Percentiles rank a stretch among this genome's conserved stretches.
These are phyloP conservation scores for Marasmius fiardii DNA, from an alignment of 1,284 basidiomycete species.

Conservation along the genomic window DNA sequence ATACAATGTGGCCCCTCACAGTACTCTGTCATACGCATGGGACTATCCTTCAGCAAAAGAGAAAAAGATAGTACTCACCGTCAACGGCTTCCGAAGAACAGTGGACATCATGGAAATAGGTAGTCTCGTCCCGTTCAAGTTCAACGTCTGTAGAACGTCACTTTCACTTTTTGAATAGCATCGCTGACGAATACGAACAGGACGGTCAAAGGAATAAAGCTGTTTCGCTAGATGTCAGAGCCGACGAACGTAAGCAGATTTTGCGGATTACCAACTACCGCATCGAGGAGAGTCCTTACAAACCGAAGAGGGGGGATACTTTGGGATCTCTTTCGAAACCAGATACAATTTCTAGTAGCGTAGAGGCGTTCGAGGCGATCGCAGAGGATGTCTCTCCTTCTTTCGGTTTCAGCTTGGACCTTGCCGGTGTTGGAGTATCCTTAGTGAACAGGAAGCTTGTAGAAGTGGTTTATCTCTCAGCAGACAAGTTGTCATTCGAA, in stretches of 20 bases:
- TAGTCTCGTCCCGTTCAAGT: slow-evolving; percentile 86
- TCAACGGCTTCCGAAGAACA: slow-evolving; percentile 65
- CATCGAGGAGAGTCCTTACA: slow-evolving; percentile 87
- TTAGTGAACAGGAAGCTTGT: slow-evolving; percentile 85
- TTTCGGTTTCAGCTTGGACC: slow-evolving; percentile 71
- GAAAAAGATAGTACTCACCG: slow-evolving; percentile 76
- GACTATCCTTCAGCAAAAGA: slow-evolving; percentile 86
- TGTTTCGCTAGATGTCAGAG: slow-evolving; percentile 91
- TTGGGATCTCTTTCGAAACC: slow-evolving; percentile 55
- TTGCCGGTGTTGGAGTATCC: slow-evolving; percentile 93
- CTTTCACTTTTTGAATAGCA: slow-evolving; percentile 2
- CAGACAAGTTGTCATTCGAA: slow-evolving; percentile 81
- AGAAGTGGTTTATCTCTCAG: slow-evolving; percentile 89
- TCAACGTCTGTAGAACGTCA: slow-evolving; percentile 53
- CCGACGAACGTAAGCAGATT: slow-evolving; percentile 85
- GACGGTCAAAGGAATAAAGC: slow-evolving; percentile 52
- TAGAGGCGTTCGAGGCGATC: slow-evolving; percentile 87
- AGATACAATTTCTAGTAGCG: slow-evolving; percentile 67
- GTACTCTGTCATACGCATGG: slow-evolving; percentile 82
- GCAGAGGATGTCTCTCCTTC: slow-evolving; percentile 72
- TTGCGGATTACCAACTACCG: slow-evolving; percentile 88
- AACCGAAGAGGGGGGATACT: slow-evolving; percentile 60
- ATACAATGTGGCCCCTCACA: slow-evolving; percentile 62
- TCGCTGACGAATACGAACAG: slow-evolving; percentile 28
- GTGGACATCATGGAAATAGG: slow-evolving; percentile 98